phyloP scores from a whole-genome alignment of 768 basidiomycete species.

The Russula abietina region DNA sequence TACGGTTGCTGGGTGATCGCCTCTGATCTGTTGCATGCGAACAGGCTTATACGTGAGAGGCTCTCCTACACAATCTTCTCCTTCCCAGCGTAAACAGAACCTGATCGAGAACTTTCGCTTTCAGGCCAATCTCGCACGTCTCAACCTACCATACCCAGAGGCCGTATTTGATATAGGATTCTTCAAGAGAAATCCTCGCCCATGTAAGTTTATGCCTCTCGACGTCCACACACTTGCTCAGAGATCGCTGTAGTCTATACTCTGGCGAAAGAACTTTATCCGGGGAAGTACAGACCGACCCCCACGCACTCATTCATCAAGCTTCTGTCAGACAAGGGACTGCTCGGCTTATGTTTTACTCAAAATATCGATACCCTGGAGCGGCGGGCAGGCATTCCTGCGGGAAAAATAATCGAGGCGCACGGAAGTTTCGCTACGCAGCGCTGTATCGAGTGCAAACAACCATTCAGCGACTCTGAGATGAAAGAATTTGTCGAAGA shows the following conservation, averaged over 20 bases:
- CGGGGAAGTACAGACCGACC: conserved; percentile 85
- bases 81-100: neutral
- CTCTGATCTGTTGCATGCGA: neutral
- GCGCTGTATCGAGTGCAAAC: conserved; percentile 70
- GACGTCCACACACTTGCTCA: neutral
- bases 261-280: conserved; percentile 89
- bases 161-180: conserved; percentile 92
- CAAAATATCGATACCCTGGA: conserved; percentile 95
- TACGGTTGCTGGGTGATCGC: neutral
- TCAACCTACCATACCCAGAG: conserved; percentile 86
- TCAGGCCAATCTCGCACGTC: conserved; percentile 68
- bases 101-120: neutral
- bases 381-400: conserved; percentile 71
- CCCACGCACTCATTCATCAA: conserved; percentile 85
- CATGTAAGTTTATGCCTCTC: conserved; percentile 46
- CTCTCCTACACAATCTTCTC: neutral
- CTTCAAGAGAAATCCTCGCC: conserved; percentile 72
- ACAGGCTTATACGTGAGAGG: conserved; percentile 50
- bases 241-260: conserved; percentile 58
- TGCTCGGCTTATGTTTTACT: conserved; percentile 76
- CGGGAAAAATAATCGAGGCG: conserved; percentile 78
- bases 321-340: conserved; percentile 60
- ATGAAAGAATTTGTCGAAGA: conserved; percentile 59
- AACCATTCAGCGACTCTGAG: conserved; percentile 52
- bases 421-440: conserved; percentile 93